Percentiles rank a stretch among this genome's conserved stretches.
phyloP scores from a whole-genome alignment of 1,284 basidiomycete species.

The Papiliotrema laurentii region DNA sequence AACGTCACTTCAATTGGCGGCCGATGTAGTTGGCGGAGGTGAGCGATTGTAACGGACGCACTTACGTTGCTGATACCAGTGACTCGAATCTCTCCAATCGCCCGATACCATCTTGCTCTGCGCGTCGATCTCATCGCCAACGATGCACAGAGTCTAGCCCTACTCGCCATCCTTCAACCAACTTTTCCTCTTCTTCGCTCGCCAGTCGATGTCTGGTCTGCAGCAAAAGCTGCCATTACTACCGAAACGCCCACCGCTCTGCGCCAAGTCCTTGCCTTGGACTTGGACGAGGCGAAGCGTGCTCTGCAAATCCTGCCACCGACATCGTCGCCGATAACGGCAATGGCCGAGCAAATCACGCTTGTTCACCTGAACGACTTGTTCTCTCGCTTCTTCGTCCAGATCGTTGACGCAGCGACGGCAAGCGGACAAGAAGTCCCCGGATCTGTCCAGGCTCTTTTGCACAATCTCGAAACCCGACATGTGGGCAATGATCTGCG shows the following conservation, averaged over 20 bases:
- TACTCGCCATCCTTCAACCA: slow-evolving; percentile 36
- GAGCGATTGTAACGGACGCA: slow-evolving; percentile 5
- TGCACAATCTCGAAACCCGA: slow-evolving; percentile 23
- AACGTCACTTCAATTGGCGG: slow-evolving; percentile 26
- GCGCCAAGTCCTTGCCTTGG: slow-evolving; percentile 33
- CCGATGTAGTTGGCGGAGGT: slow-evolving; percentile 30
- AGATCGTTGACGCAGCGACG: slow-evolving; percentile 36
- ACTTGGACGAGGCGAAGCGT: slow-evolving; percentile 32
- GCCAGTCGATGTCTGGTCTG: slow-evolving; percentile 27
- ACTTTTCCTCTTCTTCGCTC: slow-evolving; percentile 16
- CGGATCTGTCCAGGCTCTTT: slow-evolving; percentile 22
- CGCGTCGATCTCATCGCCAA: slow-evolving; percentile 25
- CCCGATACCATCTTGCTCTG: slow-evolving; percentile 24
- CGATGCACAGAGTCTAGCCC: slow-evolving; percentile 33
- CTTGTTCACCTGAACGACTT: slow-evolving; percentile 45
- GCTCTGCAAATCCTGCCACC: slow-evolving; percentile 28
- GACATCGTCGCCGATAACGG: slow-evolving; percentile 34
- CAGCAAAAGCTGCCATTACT: slow-evolving; percentile 27
- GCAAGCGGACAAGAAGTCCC: slow-evolving; percentile 7
- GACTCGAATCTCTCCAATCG: slow-evolving; percentile 10
- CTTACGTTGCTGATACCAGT: slow-evolving; percentile 9
- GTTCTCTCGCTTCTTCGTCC: slow-evolving; percentile 41
- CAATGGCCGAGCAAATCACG: slow-evolving; percentile 44
- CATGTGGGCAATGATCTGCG: slow-evolving; percentile 23
- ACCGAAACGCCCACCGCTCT: slow-evolving; percentile 25